These are phyloP conservation scores for Pneumocystis canis DNA, from an alignment of 1,139 yeast genomes.

Conservation along the genomic window DNA sequence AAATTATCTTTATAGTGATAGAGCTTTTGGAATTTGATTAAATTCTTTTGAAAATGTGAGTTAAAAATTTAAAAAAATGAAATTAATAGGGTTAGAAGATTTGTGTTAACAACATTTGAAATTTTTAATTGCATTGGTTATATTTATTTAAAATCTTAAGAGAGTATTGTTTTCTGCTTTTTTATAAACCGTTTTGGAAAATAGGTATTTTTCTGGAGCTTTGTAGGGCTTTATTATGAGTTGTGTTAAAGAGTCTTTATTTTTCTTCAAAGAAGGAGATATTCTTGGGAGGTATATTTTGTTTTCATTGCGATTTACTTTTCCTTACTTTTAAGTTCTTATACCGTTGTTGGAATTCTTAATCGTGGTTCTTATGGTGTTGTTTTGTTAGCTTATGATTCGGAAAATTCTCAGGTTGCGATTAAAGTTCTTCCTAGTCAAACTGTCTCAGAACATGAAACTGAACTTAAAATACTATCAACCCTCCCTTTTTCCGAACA, in stretches of 20 bases:
- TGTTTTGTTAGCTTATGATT: conserved; percentile 73
- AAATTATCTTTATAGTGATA: too few species aligned
- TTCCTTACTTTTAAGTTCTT: conserved; percentile 26
- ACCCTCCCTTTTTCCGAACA: conserved; percentile 35
- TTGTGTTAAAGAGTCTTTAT: neutral
- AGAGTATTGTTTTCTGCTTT: neutral
- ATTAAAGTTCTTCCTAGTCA: conserved; percentile 7
- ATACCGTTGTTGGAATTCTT: conserved; percentile 57
- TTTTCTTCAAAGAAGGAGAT: neutral
- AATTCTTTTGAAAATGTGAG: too few species aligned
- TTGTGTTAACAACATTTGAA: too few species aligned
- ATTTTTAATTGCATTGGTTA: too few species aligned
- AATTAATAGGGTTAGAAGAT: too few species aligned
- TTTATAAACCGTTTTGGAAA: neutral
- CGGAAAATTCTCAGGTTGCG: conserved; percentile 3
- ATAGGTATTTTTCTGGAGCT: neutral
- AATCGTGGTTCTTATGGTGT: conserved; percentile 91
- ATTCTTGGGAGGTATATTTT: neutral
- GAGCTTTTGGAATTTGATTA: too few species aligned
- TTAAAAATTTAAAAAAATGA: too few species aligned
- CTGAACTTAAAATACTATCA: conserved; percentile 8
- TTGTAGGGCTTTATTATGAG: neutral
- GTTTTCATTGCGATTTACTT: neutral
- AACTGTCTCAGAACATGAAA: neutral
- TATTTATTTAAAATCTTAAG: too few species aligned